Evolutionary conservation across 495 filamentous ascomycete genomes (phyloP), one percentile per base, ranked within the genome.

Genomic region (Aspergillus ostianus): DNA sequence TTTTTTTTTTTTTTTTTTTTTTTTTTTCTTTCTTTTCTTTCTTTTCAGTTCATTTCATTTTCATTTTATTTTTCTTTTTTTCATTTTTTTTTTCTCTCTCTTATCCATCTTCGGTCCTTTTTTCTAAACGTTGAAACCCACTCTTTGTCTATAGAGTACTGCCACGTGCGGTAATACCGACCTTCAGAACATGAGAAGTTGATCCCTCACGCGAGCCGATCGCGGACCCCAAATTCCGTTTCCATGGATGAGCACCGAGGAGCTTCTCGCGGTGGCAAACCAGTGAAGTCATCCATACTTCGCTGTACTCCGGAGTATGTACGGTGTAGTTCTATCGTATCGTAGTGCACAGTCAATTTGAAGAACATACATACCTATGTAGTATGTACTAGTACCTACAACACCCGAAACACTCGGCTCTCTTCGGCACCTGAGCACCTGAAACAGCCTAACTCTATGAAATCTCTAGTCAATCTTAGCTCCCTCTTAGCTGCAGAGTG

Each of bases 191-290:
- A 26, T 26, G 23, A 26, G 2, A 26, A 26, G 21, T 48, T 47
- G 55, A 51, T 47, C 55, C 55, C n/a, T n/a, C n/a, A 57, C 55
- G 55, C 55, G 55, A 47, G 55, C n/a, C 50, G 55, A 36, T 53
- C 51, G 30, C 30, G 30, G 30, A 7, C 26, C 6, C 36, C 36
- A 41, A 41, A 41, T 41, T 41, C 36, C 36, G 12, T 41, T 41
- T 41, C 36, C 36, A 41, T 41, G 36, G 36, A 15, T 4, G 30
- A 32, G 1, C 30, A 26, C 23, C 23, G 23, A 26, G 23, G 23
- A 2, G 23, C 23, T 44, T 44, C 51, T 1, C 51, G 30, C 30
- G 15, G 32, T 53, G 30, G 20, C n/a, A 18, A 29, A 52, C 4
- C 23, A 26, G 23, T 26, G 23, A 26, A 26, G 23, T 26, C 23